Evolutionary conservation across 1,284 basidiomycete species (phyloP), one percentile per base, ranked within the genome.

Genomic region (Golubevia sp.): DNA sequence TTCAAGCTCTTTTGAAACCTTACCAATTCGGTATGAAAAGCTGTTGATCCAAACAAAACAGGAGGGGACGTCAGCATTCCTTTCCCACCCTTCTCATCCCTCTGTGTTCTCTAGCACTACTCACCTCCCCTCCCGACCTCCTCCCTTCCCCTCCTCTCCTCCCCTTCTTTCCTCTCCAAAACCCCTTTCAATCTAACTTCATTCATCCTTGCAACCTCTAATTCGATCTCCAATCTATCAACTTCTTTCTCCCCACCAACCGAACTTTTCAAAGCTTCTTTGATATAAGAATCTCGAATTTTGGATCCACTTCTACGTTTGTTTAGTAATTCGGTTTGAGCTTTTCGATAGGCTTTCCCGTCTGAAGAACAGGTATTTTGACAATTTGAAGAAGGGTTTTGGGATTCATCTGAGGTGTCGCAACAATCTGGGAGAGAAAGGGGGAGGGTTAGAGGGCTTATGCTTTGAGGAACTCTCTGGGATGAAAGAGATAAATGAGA

Each of bases 341-440:
- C 59, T 25, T 75, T 73, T 30, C 74, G 65, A 50, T 74, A 62
- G 54, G 67, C 69, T 48, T 71, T 70, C 49, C 77, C 74, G 15
- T 74, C 63, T 58, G 71, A 64, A 7, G 63, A 72, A 56, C 80
- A 83, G 6, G 61, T 58, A 55, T 83, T 62, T 13, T 76, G 76
- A 50, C 80, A 83, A 20, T 54, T 13, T 1, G 66, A 23, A 54
- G 74, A 77, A n/a, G 59, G 59, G 25, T 51, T 60, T 25, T 30
- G 23, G 11, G 38, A 58, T 55, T 83, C 80, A 50, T 83, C 80
- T 13, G 69, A 68, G 30, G 79, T 79, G 58, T 83, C 80, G 67
- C 80, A 83, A 65, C 80, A 83, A 34, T 76, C 78, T 1, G 76
- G 71, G 23, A 26, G 5, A 7, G 30, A 34, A 34, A 34, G 30